Base-by-base conservation (phyloP, 2,329 filamentous ascomycete genomes). In the Trichophyton rubrum region DNA sequence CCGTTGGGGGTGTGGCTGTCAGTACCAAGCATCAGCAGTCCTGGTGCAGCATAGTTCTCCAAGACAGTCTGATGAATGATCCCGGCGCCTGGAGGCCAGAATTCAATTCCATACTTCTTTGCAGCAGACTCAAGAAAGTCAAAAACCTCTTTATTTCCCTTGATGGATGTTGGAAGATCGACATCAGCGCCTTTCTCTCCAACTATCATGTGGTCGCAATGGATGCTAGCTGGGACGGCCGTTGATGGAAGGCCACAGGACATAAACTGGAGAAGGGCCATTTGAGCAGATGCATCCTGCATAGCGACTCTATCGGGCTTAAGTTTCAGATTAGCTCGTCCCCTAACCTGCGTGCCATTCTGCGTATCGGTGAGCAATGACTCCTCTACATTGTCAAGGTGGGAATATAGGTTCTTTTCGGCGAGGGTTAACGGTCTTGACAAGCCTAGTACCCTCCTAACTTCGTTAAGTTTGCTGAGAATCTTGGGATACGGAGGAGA, bases 241-340 rank as follows among this genome's bases (percentile, higher is more conserved):
- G 93, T 96, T 62, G 85, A 85, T 30, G 87, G 88, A 59, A 99
- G 81, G 60, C 90, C 89, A 75, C 93, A 99, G 30, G 89, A 89
- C 92, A 99, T 99, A 81, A 99, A 99, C 76, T 99, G 93, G 68
- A 99, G 79, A 65, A 99, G 79, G 1, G 93, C 93, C 93, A 99
- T 99, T 78, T 99, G 93, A 4, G 93, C 93, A 33, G 90, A 96
- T 13, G 93, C 93, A 79, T 99, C 93, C 77, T 99, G 93, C 93
- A 99, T 99, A 65, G 95, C 95, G 67, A 97, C 93, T 59, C 93
- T 85, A 74, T 99, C 93, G 22, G 93, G 93, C 76, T 96, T 96
- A 74, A 99, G 87, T 79, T 95, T 95, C 75, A 99, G 81, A 72
- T 95, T 97, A 58, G 90, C 91, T 70, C 85, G 85, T 66, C 92